Percentiles rank a stretch among this genome's conserved stretches.
Evolutionary conservation across 495 filamentous ascomycete species (phyloP).

Genomic region (Penicillium manginii): DNA sequence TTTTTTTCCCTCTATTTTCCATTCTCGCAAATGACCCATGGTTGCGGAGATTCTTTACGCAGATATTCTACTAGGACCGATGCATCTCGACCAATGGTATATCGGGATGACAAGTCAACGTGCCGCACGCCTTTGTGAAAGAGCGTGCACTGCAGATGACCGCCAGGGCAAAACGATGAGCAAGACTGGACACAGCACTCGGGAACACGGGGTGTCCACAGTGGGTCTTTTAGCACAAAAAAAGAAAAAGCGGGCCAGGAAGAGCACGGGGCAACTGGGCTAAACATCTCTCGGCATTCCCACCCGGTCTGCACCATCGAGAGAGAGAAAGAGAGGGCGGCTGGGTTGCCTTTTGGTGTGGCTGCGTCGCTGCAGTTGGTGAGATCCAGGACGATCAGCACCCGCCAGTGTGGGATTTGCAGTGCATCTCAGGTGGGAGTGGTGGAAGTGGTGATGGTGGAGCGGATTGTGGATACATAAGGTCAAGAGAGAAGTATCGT

Average conservation of each 20-base stretch:
- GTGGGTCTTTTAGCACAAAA: constrained; percentile 16
- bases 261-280: constrained; percentile 27
- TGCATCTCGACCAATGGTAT: constrained; percentile 4
- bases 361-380: constrained; percentile 9
- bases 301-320: constrained; percentile 26
- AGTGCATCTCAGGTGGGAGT: background rate
- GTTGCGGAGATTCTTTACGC: constrained; percentile 5
- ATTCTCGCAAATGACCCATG: constrained; percentile 2
- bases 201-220: constrained; percentile 13
- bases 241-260: constrained; percentile 23
- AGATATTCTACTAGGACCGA: constrained; percentile 6
- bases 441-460: background rate
- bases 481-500: background rate
- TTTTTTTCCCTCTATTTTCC: background rate
- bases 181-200: constrained; percentile 6
- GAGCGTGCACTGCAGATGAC: constrained; percentile 22
- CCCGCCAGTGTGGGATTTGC: constrained; percentile 3
- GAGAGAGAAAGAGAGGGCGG: too few species aligned
- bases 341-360: constrained; percentile 18
- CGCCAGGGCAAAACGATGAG: background rate
- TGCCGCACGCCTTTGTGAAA: constrained; percentile 5
- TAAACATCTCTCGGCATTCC: constrained; percentile 26
- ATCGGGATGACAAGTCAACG: background rate
- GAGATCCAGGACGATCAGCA: constrained; percentile 6
- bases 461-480: background rate